These are phyloP conservation scores for Achaetomium macrosporum DNA, from an alignment of 2,329 filamentous ascomycete species.

Conservation along the genomic window DNA sequence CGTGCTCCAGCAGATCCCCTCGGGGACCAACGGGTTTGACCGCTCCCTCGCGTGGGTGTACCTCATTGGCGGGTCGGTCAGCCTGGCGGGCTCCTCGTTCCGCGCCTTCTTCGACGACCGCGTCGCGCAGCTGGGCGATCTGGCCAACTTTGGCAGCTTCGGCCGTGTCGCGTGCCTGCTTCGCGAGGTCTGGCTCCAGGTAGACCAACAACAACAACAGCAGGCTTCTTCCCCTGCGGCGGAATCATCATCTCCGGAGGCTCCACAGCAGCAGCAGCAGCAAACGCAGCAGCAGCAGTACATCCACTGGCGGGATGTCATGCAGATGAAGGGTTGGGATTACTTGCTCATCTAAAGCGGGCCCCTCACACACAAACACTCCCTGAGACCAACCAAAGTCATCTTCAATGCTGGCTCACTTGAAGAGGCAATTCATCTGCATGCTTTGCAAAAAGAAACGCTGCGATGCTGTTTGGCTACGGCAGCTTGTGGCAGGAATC, in stretches of 20 bases:
- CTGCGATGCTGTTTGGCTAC: conserved; percentile 7
- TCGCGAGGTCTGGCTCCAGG: conserved; percentile 77
- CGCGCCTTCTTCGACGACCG: conserved; percentile 73
- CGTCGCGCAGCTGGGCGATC: conserved; percentile 65
- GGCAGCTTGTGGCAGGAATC: conserved; percentile 19
- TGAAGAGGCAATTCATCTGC: conserved; percentile 23
- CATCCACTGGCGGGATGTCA: conserved; percentile 92
- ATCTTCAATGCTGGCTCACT: conserved; percentile 17
- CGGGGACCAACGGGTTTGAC: conserved; percentile 77
- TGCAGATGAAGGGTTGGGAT: conserved; percentile 87
- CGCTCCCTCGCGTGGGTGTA: conserved; percentile 90
- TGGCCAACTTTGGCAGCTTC: conserved; percentile 76
- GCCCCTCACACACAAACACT: neutral
- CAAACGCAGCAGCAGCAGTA: conserved; percentile 43
- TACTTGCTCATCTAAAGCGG: conserved; percentile 70
- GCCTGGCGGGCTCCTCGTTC: conserved; percentile 66
- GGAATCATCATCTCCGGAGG: conserved; percentile 32
- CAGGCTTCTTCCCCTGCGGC: conserved; percentile 30
- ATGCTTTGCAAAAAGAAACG: conserved; percentile 8
- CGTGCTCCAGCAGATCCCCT: conserved; percentile 75
- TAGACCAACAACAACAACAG: conserved; percentile 41
- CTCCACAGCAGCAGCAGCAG: conserved; percentile 30
- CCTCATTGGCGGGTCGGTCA: conserved; percentile 77
- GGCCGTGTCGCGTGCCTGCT: conserved; percentile 75
- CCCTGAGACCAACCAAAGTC: no score